These are phyloP conservation scores for Calonectria crousiana DNA, from an alignment of 2,329 filamentous ascomycete species.

Conservation along the genomic window DNA sequence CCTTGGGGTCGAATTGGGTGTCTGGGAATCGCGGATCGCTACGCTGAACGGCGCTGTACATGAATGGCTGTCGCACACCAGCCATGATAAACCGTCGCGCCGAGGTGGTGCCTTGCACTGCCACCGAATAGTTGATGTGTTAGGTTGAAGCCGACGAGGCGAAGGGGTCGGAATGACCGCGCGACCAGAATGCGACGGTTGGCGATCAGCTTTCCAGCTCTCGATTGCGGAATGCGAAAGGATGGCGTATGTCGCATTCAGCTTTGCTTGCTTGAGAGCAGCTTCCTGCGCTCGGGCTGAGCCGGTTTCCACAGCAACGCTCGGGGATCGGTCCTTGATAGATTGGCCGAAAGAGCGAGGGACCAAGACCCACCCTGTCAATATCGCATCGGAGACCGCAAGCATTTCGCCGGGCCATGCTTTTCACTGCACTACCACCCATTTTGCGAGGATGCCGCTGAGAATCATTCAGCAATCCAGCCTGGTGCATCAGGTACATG, in stretches of 20 bases:
- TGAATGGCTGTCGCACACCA: conserved; percentile 69
- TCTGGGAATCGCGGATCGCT: conserved; percentile 66
- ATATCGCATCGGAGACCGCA: conserved; percentile 20
- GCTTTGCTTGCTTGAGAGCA: background rate
- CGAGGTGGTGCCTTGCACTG: conserved; percentile 26
- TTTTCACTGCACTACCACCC: background rate
- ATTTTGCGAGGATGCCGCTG: conserved; percentile 22
- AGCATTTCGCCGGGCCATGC: conserved; percentile 1
- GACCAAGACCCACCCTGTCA: conserved; percentile 2
- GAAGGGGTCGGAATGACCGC: background rate
- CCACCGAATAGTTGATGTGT: conserved; percentile 5
- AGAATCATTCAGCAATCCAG: conserved; percentile 22
- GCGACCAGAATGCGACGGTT: background rate
- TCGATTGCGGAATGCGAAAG: conserved; percentile 13
- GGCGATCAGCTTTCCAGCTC: background rate
- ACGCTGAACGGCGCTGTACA: conserved; percentile 72
- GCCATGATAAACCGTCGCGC: conserved; percentile 36
- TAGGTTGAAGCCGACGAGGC: conserved; percentile 8
- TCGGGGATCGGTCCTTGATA: conserved; percentile 29
- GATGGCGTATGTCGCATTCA: conserved; percentile 32
- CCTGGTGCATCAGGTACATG: background rate
- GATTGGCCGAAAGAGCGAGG: conserved; percentile 19
- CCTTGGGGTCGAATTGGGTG: conserved; percentile 85
- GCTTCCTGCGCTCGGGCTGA: background rate
- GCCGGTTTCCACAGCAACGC: conserved; percentile 45